These are phyloP conservation scores for Echria macrotheca DNA, from an alignment of 495 filamentous ascomycete genomes.

Conservation along the genomic window DNA sequence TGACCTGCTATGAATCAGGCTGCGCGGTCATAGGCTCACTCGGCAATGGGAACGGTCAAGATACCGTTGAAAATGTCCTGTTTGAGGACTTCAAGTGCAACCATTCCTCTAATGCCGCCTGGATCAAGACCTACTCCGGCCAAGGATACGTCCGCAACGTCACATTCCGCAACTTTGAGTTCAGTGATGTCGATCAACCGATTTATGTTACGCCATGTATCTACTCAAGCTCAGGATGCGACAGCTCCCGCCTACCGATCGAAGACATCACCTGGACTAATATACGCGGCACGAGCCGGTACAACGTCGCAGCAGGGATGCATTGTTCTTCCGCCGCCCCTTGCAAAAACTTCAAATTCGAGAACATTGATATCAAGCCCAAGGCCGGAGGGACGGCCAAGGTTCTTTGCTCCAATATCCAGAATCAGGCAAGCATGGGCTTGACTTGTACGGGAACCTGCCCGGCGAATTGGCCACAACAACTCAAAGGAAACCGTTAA, in stretches of 20 bases:
- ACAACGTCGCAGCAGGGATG: slow-evolving; percentile 50
- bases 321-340: slow-evolving; percentile 46
- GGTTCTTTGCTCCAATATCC: slow-evolving; percentile 42
- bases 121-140: slow-evolving; percentile 52
- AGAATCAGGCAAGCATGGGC: slow-evolving; percentile 31
- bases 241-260: slow-evolving; percentile 46
- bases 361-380: slow-evolving; percentile 44
- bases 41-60: slow-evolving; percentile 26
- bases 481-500: slow-evolving; percentile 38
- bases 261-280: slow-evolving; percentile 51
- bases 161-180: slow-evolving; percentile 45
- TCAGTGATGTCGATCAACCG: slow-evolving; percentile 48
- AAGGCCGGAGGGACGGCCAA: slow-evolving; percentile 37
- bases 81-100: slow-evolving; percentile 38
- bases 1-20: slow-evolving; percentile 40
- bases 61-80: slow-evolving; percentile 34
- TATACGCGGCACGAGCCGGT: slow-evolving; percentile 49
- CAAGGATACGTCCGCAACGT: slow-evolving; percentile 44
- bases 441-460: slow-evolving; percentile 40
- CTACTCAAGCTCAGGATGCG: slow-evolving; percentile 46
- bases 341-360: slow-evolving; percentile 45
- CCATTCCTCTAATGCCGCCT: slow-evolving; percentile 48
- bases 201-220: slow-evolving; percentile 57
- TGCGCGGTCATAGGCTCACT: slow-evolving; percentile 27
- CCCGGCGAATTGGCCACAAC: slow-evolving; percentile 39